Conservation (phyloP, 805 yeast genomes). For the Candida multigemmis region DNA sequence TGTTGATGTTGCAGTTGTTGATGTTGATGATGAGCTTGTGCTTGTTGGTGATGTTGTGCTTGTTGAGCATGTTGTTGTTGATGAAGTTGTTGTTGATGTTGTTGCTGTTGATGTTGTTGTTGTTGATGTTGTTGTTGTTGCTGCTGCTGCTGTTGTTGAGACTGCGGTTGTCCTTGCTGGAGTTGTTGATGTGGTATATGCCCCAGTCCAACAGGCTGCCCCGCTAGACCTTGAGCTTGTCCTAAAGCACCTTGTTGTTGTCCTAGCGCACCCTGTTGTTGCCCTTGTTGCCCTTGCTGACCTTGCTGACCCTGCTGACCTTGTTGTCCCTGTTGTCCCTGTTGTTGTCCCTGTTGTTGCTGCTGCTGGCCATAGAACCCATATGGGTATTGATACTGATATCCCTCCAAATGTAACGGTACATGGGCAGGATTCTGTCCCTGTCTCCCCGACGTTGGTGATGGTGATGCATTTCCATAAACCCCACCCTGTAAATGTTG, state of each 20-base stretch:
- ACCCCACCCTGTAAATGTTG: too few relatives aligned
- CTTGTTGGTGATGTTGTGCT: constrained; percentile 5
- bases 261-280: constrained; percentile 4
- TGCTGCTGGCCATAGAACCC: constrained; percentile 3
- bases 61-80: constrained; percentile 4
- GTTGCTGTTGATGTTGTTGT: constrained; percentile 4
- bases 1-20: constrained; percentile 1
- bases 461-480: too few relatives aligned
- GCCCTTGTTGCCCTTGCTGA: constrained; percentile 4
- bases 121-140: constrained; percentile 7
- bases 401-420: background rate
- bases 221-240: constrained; percentile 4
- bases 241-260: constrained; percentile 5
- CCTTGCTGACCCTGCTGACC: constrained; percentile 4
- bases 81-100: constrained; percentile 4
- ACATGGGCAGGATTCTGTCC: too few relatives aligned
- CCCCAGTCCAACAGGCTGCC: constrained; percentile 1
- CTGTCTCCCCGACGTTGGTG: too few relatives aligned
- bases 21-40: constrained; percentile 3
- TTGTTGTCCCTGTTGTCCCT: constrained; percentile 3
- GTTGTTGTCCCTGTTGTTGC: constrained; percentile 6
- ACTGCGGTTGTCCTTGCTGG: constrained; percentile 3
- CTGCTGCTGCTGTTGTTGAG: constrained; percentile 6
- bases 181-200: constrained; percentile 4
- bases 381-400: constrained; percentile 2